A percentile compares a stretch with the other conserved stretches of the same genome.
Evolutionary conservation across 108 stramenopile species (phyloP).

Genomic region (Chaetoceros muelleri): DNA sequence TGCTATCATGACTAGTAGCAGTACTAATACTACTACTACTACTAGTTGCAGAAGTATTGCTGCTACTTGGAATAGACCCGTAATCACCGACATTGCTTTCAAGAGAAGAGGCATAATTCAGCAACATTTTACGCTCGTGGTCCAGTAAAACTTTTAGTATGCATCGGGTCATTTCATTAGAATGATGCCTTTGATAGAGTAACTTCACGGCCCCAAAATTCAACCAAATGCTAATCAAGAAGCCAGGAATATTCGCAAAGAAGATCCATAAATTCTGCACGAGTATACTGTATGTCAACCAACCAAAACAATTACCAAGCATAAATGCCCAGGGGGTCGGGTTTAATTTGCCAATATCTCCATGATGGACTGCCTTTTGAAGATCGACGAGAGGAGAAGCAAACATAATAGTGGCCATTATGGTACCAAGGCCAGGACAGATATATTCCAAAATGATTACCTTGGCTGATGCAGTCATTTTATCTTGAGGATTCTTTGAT

Average conservation of each 20-base stretch:
- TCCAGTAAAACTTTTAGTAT: constrained; percentile 27
- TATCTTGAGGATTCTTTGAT: too few relatives aligned
- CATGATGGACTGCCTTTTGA: constrained; percentile 26
- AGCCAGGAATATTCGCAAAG: constrained; percentile 49
- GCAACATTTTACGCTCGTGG: constrained; percentile 6
- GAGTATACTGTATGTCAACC: constrained; percentile 53
- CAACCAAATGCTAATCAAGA: constrained; percentile 49
- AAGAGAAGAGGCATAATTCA: constrained; percentile 1
- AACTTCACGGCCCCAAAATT: constrained; percentile 64
- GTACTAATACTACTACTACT: too few relatives aligned
- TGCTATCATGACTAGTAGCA: too few relatives aligned
- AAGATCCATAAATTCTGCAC: constrained; percentile 55
- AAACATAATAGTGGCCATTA: constrained; percentile 62
- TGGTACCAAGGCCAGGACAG: constrained; percentile 41
- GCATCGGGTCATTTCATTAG: constrained; percentile 18
- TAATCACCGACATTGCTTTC: constrained; percentile 1
- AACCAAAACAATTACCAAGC: constrained; percentile 65
- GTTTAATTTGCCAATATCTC: constrained; percentile 55
- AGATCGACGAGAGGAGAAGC: constrained; percentile 44
- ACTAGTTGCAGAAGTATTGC: not conserved
- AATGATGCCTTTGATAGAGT: constrained; percentile 38
- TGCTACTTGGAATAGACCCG: not conserved
- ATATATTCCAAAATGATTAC: constrained; percentile 55
- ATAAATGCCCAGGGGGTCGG: constrained; percentile 77
- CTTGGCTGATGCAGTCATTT: too few relatives aligned